These are phyloP conservation scores for Boletus fagicola DNA, from an alignment of 768 basidiomycete species.

Conservation along the genomic window DNA sequence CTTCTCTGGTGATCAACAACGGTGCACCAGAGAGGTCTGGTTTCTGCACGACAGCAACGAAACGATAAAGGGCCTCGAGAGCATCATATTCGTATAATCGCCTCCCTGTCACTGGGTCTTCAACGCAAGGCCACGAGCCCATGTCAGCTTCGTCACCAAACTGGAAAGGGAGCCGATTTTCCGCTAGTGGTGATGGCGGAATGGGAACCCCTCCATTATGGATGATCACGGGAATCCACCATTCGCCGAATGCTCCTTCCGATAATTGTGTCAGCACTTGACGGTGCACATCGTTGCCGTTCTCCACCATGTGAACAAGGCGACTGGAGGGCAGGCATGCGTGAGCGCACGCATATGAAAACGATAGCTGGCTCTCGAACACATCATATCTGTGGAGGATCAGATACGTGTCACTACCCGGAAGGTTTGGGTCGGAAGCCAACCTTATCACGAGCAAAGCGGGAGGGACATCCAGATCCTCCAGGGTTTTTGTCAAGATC, in stretches of 20 bases:
- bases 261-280: slow-evolving; percentile 48
- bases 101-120: slow-evolving; percentile 62
- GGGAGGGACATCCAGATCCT: slow-evolving; percentile 60
- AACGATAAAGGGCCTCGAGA: slow-evolving; percentile 52
- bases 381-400: slow-evolving; percentile 35
- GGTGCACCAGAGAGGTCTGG: slow-evolving; percentile 7
- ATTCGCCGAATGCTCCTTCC: slow-evolving; percentile 39
- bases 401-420: slow-evolving; percentile 5
- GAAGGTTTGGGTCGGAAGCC: slow-evolving; percentile 13
- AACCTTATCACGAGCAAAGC: slow-evolving; percentile 64
- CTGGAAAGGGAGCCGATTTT: slow-evolving; percentile 42
- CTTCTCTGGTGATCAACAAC: slow-evolving; percentile 26
- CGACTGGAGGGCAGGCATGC: slow-evolving; percentile 48
- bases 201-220: slow-evolving; percentile 34
- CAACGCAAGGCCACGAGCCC: slow-evolving; percentile 38
- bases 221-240: slow-evolving; percentile 52
- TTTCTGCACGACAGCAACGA: slow-evolving; percentile 33
- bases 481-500: slow-evolving; percentile 54
- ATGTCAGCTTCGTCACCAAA: slow-evolving; percentile 43
- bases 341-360: slow-evolving; percentile 51
- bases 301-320: slow-evolving; percentile 63
- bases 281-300: slow-evolving; percentile 53
- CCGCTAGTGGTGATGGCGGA: slow-evolving; percentile 45
- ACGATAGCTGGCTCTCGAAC: slow-evolving; percentile 61
- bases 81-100: slow-evolving; percentile 61